Evolutionary conservation across 164 flowering plant species (phyloP), one percentile per base, ranked within the genome.

Genomic region (Chloranthus sessilifolius): DNA sequence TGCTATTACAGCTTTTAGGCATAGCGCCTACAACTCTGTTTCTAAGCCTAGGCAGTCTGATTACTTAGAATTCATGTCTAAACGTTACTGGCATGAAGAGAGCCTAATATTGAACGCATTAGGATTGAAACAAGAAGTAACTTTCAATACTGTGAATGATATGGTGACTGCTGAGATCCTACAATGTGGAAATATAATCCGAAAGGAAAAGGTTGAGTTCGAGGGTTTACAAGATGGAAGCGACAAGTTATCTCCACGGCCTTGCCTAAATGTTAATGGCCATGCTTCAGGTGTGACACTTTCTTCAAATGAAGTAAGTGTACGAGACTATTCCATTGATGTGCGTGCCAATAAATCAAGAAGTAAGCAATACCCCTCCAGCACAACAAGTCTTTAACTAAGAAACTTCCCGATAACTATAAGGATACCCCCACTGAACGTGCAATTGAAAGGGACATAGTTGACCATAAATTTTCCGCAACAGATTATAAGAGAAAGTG

Each of bases 351-450:
- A 43, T 9, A 37, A 24, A 39, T 3, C 42, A 14, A 34, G 33
- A 33, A 35, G 3, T 11, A 31, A 48, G 2, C 26, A 29, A 33
- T 10, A 31, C 15, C 8, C 36, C 12, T 16, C 27, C 50, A 45
- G 25, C 25, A 37, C 11, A 50, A 43, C 30, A 56, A 45, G 17
- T 34, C 43, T 36, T 42, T 43, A 15, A 30, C 26, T 5, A 15
- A 2, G 33, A 27, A 44, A 20, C 40, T 17, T 6, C 12, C 36
- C 14, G 38, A 43, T 27, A 10, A 36, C 26, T 40, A 36, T 33
- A 24, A 34, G 7, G 23, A 15, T 27, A 9, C 11, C 12, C 21
- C 24, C 22, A 17, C 5, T 44, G 27, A 60, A 29, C 5, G 12
- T 14, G 15, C 1, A 25, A 21, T 11, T 29, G 39, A 11, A 4